A percentile compares a stretch with the other conserved stretches of the same genome.
These are phyloP conservation scores for Xylaria flabelliformis DNA, from an alignment of 495 filamentous ascomycete species.

Conservation along the genomic window DNA sequence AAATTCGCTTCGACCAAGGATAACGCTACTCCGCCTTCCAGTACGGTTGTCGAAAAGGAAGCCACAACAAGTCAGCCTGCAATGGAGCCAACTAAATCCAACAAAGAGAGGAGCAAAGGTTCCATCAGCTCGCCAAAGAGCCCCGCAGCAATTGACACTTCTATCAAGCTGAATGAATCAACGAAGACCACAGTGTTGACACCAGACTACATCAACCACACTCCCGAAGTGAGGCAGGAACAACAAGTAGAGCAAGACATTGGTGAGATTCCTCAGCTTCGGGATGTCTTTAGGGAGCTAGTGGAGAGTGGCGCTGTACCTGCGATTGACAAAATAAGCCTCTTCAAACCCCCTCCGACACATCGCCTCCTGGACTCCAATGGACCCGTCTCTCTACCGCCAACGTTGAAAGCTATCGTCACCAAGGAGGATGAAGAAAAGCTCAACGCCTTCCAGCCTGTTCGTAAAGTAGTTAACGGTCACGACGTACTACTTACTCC, in stretches of 20 bases:
- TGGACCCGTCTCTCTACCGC: slow-evolving; percentile 32
- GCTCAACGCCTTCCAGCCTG: slow-evolving; percentile 54
- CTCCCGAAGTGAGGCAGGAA: slow-evolving; percentile 36
- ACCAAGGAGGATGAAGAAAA: slow-evolving; percentile 57
- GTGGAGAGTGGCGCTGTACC: slow-evolving; percentile 32
- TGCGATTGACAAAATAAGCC: slow-evolving; percentile 38
- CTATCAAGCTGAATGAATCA: slow-evolving; percentile 42
- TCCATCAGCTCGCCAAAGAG: slow-evolving; percentile 33
- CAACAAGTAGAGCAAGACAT: slow-evolving; percentile 40
- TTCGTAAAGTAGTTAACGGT: slow-evolving; percentile 57
- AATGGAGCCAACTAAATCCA: slow-evolving; percentile 29
- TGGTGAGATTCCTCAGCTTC: slow-evolving; percentile 40
- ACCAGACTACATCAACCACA: slow-evolving; percentile 38
- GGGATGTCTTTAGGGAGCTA: slow-evolving; percentile 39
- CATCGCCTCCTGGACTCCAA: slow-evolving; percentile 34
- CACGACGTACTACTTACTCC: slow-evolving; percentile 74
- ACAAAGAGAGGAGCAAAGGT: slow-evolving; percentile 32
- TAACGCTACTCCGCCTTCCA: slow-evolving; percentile 6
- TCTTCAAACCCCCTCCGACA: slow-evolving; percentile 38
- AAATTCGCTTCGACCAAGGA: slow-evolving; percentile 29
- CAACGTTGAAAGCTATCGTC: slow-evolving; percentile 54
- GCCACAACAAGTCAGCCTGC: slow-evolving; percentile 5
- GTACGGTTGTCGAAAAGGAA: slow-evolving; percentile 13
- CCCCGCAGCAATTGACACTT: slow-evolving; percentile 36
- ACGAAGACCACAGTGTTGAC: slow-evolving; percentile 44